Conservation (phyloP, 1,284 basidiomycete species). For the Naganishia sp. region DNA sequence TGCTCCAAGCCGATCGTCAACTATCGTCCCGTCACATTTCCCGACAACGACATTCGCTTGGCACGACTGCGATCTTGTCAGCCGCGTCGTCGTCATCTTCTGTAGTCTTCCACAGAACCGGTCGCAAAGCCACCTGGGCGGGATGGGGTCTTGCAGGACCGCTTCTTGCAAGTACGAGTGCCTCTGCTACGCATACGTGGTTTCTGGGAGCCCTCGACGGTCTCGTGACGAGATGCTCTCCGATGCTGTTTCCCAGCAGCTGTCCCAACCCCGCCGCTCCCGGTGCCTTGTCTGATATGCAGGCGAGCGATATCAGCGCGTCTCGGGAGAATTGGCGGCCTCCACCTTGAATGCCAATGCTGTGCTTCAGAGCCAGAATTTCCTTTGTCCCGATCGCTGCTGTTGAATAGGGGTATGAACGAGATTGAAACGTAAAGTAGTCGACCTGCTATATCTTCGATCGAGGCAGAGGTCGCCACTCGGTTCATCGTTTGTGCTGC, state of each 20-base stretch:
- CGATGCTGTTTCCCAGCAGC: too few species aligned
- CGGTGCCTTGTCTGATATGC: neutral
- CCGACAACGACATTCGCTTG: constrained; percentile 5
- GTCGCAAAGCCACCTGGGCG: neutral
- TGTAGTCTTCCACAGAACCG: neutral
- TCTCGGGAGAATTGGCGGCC: constrained; percentile 17
- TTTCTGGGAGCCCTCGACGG: neutral
- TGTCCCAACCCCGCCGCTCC: neutral
- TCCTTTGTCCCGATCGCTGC: constrained; percentile 17
- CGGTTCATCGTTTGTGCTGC: neutral
- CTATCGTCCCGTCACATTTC: too few species aligned
- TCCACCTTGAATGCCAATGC: constrained; percentile 16
- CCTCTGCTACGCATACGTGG: neutral
- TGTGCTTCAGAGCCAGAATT: constrained; percentile 10
- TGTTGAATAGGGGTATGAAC: neutral
- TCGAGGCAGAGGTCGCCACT: neutral
- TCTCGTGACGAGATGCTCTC: neutral
- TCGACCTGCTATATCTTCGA: neutral
- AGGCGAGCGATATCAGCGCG: constrained; percentile 6
- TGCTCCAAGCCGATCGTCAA: neutral
- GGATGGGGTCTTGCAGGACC: neutral
- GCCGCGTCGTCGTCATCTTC: neutral
- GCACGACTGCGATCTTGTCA: constrained; percentile 12
- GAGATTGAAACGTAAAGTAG: neutral
- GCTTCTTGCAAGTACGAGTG: neutral